These are phyloP conservation scores for Penicillium atrosanguineum DNA, from an alignment of 495 filamentous ascomycete species.

Conservation along the genomic window DNA sequence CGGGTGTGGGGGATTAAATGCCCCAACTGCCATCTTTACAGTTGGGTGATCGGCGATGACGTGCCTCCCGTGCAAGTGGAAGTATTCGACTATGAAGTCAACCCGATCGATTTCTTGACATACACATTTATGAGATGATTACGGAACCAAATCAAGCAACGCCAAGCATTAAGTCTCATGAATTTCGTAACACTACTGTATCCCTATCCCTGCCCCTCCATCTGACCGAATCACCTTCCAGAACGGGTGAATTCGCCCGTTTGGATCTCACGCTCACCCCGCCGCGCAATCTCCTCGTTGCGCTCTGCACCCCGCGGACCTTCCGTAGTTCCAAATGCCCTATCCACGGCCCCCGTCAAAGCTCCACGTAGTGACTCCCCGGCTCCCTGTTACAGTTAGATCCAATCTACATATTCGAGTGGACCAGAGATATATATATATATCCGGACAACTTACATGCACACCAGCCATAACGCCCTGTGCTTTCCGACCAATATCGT, in stretches of 20 bases:
- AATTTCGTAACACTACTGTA: too few species aligned
- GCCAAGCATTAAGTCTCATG: not conserved
- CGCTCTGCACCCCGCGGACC: slow-evolving; percentile 21
- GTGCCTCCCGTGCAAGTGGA: too few species aligned
- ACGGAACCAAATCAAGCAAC: not conserved
- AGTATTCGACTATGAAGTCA: not conserved
- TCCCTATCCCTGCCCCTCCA: not conserved
- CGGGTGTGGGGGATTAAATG: too few species aligned
- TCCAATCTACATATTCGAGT: not conserved
- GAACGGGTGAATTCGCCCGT: slow-evolving; percentile 20
- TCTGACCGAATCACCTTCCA: not conserved
- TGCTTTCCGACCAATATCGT: slow-evolving; percentile 15
- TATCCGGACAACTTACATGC: slow-evolving; percentile 32
- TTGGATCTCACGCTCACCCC: slow-evolving; percentile 38
- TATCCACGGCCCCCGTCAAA: slow-evolving; percentile 37
- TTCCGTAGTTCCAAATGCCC: slow-evolving; percentile 37
- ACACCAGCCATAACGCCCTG: slow-evolving; percentile 29
- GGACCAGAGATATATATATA: too few species aligned
- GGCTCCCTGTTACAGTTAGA: slow-evolving; percentile 26
- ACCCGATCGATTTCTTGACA: not conserved
- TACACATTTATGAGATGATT: not conserved
- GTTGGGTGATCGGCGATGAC: too few species aligned
- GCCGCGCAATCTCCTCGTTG: slow-evolving; percentile 36
- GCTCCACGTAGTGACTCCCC: slow-evolving; percentile 47
- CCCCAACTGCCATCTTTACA: too few species aligned